Conservation (phyloP, 2,329 filamentous ascomycete genomes). For the Ploettnerulaceae sp. region DNA sequence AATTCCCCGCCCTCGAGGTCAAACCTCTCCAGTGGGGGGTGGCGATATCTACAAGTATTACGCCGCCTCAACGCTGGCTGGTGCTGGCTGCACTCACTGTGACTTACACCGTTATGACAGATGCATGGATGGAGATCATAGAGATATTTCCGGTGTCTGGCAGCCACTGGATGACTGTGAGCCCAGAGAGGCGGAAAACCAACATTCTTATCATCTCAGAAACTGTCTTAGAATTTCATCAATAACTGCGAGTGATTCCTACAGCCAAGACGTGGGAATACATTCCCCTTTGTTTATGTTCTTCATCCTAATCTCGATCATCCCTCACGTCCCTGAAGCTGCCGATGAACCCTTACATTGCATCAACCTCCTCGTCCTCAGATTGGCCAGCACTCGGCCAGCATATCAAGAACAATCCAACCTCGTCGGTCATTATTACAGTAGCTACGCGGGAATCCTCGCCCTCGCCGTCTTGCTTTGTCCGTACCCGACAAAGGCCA, state of each 20-base stretch:
- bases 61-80: background rate
- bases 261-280: too few relatives aligned
- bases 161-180: too few relatives aligned
- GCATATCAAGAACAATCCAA: conserved; percentile 10
- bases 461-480: too few relatives aligned
- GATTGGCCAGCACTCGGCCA: conserved; percentile 7
- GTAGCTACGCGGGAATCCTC: conserved; percentile 24
- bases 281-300: background rate
- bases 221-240: too few relatives aligned
- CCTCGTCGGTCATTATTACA: too few relatives aligned
- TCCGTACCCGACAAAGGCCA: background rate
- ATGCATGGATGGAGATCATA: background rate
- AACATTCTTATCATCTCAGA: too few relatives aligned
- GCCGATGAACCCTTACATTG: conserved; percentile 7
- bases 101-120: background rate
- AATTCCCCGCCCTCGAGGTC: background rate
- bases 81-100: too few relatives aligned
- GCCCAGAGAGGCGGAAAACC: too few relatives aligned
- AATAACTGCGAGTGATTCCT: too few relatives aligned
- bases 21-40: background rate
- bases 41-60: background rate
- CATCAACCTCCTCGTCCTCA: background rate
- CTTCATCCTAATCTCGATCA: background rate
- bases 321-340: conserved; percentile 4
- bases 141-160: background rate